These are phyloP conservation scores for Acrocalymma vagum DNA, from an alignment of 2,329 filamentous ascomycete genomes.

Conservation along the genomic window DNA sequence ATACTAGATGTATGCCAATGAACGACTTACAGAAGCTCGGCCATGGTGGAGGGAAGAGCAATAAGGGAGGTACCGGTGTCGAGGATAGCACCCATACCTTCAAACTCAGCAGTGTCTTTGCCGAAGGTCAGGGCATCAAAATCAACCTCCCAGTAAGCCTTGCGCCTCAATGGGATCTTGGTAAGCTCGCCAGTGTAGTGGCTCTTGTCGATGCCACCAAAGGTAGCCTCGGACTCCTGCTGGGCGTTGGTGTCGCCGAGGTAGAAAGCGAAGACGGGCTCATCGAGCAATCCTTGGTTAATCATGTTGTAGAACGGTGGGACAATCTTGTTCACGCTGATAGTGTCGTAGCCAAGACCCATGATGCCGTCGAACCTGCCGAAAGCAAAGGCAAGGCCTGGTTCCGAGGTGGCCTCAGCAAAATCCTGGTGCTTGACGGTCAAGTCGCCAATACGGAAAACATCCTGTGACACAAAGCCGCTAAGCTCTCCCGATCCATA, in stretches of 20 bases:
- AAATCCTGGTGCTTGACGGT: conserved; percentile 91
- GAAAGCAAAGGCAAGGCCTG: conserved; percentile 96
- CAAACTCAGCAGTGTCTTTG: conserved; percentile 84
- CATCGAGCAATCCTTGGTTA: conserved; percentile 86
- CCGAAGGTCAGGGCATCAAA: conserved; percentile 92
- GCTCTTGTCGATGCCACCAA: conserved; percentile 85
- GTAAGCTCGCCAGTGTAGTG: conserved; percentile 88
- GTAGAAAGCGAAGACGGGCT: conserved; percentile 97
- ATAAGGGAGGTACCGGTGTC: conserved; percentile 99
- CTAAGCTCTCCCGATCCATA: conserved; percentile 95
- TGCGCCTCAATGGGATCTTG: conserved; percentile 93
- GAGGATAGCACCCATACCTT: conserved; percentile 94
- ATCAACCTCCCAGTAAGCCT: conserved; percentile 99
- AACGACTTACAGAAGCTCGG: conserved; percentile 81
- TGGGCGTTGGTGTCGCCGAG: conserved; percentile 77
- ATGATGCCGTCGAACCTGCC: conserved; percentile 97
- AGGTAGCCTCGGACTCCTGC: conserved; percentile 84
- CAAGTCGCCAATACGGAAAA: conserved; percentile 86
- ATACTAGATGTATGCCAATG: too few species aligned
- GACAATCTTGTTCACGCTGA: conserved; percentile 94
- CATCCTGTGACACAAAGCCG: conserved; percentile 92
- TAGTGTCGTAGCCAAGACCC: conserved; percentile 91
- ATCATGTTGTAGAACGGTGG: conserved; percentile 98
- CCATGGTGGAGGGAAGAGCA: conserved; percentile 87
- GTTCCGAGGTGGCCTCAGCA: conserved; percentile 94